Conservation (phyloP, 2,329 filamentous ascomycete genomes). For the Pseudovirgaria hyperparasitica region DNA sequence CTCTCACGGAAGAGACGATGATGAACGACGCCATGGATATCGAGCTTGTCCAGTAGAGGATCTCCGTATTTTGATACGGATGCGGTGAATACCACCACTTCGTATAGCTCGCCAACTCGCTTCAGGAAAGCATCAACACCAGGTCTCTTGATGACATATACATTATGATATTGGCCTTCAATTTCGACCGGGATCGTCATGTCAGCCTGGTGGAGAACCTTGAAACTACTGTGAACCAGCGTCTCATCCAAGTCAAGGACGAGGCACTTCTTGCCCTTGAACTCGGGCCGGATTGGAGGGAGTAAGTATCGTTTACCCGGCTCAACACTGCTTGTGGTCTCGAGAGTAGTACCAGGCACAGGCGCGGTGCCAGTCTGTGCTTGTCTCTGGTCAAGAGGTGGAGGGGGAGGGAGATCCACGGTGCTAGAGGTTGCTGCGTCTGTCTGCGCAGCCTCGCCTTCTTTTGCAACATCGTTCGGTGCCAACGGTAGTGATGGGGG, state of each 20-base stretch:
- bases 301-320: conserved; percentile 60
- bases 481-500: conserved; percentile 34
- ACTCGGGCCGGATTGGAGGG: conserved; percentile 66
- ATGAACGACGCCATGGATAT: conserved; percentile 94
- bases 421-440: conserved; percentile 21
- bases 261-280: conserved; percentile 82
- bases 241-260: conserved; percentile 95
- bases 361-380: conserved; percentile 28
- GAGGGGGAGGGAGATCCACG: conserved; percentile 43
- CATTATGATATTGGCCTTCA: conserved; percentile 97
- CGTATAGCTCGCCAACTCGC: conserved; percentile 90
- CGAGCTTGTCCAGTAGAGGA: conserved; percentile 86
- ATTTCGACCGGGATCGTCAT: conserved; percentile 99
- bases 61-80: conserved; percentile 99
- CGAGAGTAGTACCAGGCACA: conserved; percentile 18
- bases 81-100: conserved; percentile 96
- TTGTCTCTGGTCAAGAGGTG: conserved; percentile 35
- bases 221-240: conserved; percentile 96
- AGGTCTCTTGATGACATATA: conserved; percentile 98
- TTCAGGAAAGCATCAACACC: conserved; percentile 99
- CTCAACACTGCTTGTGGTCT: conserved; percentile 30
- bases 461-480: conserved; percentile 35
- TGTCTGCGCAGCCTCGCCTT: conserved; percentile 17
- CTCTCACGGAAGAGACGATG: conserved; percentile 95
- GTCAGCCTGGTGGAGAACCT: conserved; percentile 95